These are phyloP conservation scores for Dendrobium chrysotoxum DNA, from an alignment of 106 monocot genomes.

Conservation along the genomic window DNA sequence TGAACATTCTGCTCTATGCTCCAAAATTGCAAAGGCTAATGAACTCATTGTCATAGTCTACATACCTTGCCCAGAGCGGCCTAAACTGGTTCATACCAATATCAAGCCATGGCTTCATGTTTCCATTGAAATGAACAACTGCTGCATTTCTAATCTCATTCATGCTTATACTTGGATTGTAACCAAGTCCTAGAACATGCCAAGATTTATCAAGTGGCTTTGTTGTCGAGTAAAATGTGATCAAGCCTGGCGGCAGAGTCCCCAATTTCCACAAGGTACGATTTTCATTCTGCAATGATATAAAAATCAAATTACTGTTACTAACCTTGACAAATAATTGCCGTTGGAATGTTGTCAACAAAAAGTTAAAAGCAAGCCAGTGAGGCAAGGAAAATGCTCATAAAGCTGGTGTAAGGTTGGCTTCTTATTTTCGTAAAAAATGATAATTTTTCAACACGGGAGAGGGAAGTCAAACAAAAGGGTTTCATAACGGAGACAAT, in stretches of 20 bases:
- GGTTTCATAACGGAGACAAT: too few species aligned
- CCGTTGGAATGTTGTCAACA: too few species aligned
- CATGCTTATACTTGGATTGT: constrained; percentile 89
- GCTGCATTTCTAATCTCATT: constrained; percentile 87
- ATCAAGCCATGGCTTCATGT: constrained; percentile 95
- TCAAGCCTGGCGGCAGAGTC: constrained; percentile 84
- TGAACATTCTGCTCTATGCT: constrained; percentile 12
- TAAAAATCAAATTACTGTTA: background rate
- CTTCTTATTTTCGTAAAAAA: too few species aligned
- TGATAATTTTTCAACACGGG: too few species aligned
- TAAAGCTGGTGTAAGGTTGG: too few species aligned
- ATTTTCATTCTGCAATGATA: constrained; percentile 64
- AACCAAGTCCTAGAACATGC: constrained; percentile 94
- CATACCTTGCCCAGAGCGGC: constrained; percentile 78
- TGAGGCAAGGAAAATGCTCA: too few species aligned
- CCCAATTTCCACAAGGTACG: constrained; percentile 91
- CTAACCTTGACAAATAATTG: background rate
- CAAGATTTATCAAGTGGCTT: constrained; percentile 91
- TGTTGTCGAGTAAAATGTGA: constrained; percentile 92
- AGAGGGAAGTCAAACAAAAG: too few species aligned
- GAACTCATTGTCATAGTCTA: constrained; percentile 78
- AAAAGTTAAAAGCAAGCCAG: too few species aligned
- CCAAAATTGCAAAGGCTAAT: constrained; percentile 78
- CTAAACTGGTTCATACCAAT: constrained; percentile 90
- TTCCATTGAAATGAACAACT: constrained; percentile 92